Conservation (phyloP, 2,329 filamentous ascomycete species). For the Diplodia corticola region DNA sequence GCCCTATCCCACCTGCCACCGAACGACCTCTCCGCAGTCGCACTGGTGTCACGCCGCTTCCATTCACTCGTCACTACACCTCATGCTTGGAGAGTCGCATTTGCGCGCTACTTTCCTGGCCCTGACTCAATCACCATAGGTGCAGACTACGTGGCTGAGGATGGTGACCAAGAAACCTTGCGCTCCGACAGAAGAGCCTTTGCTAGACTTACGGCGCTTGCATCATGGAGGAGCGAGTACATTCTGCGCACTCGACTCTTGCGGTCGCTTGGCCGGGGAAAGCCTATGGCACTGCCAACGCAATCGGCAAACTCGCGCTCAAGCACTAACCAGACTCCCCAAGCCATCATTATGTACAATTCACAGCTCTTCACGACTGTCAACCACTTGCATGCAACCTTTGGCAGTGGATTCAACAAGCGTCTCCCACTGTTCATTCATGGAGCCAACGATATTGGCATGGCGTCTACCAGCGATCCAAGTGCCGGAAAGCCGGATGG, state of each 20-base stretch:
- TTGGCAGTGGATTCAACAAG: constrained; percentile 65
- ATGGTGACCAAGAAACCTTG: constrained; percentile 46
- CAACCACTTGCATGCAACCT: constrained; percentile 77
- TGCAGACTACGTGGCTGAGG: constrained; percentile 47
- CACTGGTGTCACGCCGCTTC: constrained; percentile 84
- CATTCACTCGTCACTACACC: constrained; percentile 84
- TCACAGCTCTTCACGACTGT: constrained; percentile 79
- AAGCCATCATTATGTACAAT: constrained; percentile 79
- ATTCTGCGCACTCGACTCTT: constrained; percentile 82
- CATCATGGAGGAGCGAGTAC: constrained; percentile 97
- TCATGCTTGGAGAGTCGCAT: constrained; percentile 91
- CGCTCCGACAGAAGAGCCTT: constrained; percentile 77
- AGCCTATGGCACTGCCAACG: constrained; percentile 59
- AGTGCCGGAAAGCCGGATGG: constrained; percentile 71
- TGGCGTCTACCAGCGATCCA: constrained; percentile 81
- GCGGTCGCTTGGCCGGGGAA: constrained; percentile 77
- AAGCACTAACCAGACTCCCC: constrained; percentile 63
- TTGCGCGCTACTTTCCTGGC: constrained; percentile 85
- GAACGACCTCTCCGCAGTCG: constrained; percentile 76
- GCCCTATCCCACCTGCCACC: constrained; percentile 87
- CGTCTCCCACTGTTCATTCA: constrained; percentile 79
- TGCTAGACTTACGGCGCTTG: constrained; percentile 74
- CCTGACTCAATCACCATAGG: constrained; percentile 56
- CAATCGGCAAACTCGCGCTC: constrained; percentile 36
- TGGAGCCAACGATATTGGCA: constrained; percentile 74